Evolutionary conservation across 768 basidiomycete genomes (phyloP).

Genomic region (Panellus pusillus): DNA sequence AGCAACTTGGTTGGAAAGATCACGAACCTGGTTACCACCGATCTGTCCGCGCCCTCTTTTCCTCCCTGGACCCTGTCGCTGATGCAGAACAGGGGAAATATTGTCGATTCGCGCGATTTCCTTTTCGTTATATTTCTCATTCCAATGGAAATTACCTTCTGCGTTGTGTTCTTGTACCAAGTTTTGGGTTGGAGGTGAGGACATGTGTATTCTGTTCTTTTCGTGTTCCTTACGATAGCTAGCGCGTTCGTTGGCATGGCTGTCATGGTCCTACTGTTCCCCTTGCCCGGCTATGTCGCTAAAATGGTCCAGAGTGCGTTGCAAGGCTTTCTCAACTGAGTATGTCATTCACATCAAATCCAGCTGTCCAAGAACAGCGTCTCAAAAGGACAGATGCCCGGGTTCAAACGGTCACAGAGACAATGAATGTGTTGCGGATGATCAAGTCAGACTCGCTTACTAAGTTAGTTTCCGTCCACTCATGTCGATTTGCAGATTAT

Average conservation of each 20-base stretch:
- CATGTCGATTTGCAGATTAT: conserved; percentile 33
- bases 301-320: conserved; percentile 40
- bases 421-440: conserved; percentile 63
- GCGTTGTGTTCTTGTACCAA: conserved; percentile 44
- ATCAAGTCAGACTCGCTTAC: conserved; percentile 41
- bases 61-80: background rate
- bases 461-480: background rate
- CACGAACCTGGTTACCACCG: conserved; percentile 73
- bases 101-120: conserved; percentile 18
- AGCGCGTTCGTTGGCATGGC: conserved; percentile 60
- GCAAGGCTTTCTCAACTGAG: background rate
- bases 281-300: conserved; percentile 58
- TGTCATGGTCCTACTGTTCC: conserved; percentile 37
- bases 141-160: conserved; percentile 41
- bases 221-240: background rate
- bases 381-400: conserved; percentile 63
- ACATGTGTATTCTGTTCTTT: background rate
- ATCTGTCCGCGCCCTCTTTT: conserved; percentile 24
- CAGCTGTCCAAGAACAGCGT: conserved; percentile 43
- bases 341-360: background rate
- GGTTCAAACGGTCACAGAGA: conserved; percentile 63
- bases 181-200: conserved; percentile 52
- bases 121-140: conserved; percentile 22
- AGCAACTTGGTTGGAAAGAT: conserved; percentile 70
- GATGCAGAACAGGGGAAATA: conserved; percentile 6